phyloP scores from a whole-genome alignment of 768 basidiomycete species.

The Phlegmacium glaucopus region DNA sequence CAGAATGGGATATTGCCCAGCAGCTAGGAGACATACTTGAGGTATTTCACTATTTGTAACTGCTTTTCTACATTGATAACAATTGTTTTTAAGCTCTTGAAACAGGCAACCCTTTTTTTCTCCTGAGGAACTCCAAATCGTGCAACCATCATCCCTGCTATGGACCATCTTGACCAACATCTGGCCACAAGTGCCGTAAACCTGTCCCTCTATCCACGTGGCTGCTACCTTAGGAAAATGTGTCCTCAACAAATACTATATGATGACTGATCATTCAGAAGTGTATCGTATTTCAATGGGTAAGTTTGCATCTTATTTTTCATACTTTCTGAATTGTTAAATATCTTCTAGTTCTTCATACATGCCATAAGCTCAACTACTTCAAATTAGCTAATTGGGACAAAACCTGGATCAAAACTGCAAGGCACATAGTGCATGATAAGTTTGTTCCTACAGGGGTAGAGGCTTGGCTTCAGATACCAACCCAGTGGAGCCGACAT shows the following conservation, averaged over 20 bases:
- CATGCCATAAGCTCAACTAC: conserved; percentile 18
- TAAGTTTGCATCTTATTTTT: conserved; percentile 1
- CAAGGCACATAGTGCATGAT: conserved; percentile 9
- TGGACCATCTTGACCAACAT: not conserved
- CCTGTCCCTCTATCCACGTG: not conserved
- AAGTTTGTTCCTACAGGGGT: conserved; percentile 6
- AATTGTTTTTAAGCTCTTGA: not conserved
- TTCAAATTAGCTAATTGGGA: conserved; percentile 16
- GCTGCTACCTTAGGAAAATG: conserved; percentile 1
- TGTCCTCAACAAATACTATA: conserved; percentile 27
- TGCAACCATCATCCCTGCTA: not conserved
- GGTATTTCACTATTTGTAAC: not conserved
- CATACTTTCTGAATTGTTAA: too few relatives aligned
- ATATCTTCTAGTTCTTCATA: conserved; percentile 18
- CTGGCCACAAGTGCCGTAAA: not conserved
- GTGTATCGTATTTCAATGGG: too few relatives aligned
- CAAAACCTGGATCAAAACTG: conserved; percentile 13
- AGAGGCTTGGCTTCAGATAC: not conserved
- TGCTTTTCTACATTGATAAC: too few relatives aligned
- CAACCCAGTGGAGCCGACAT: not conserved
- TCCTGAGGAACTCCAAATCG: not conserved
- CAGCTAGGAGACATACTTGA: conserved; percentile 18
- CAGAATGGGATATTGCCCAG: conserved; percentile 25
- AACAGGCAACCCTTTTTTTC: not conserved
- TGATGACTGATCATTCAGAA: too few relatives aligned